Percentiles rank a stretch among this genome's conserved stretches.
phyloP scores from a whole-genome alignment of 495 filamentous ascomycete species.

The Talaromyces thailandensis region DNA sequence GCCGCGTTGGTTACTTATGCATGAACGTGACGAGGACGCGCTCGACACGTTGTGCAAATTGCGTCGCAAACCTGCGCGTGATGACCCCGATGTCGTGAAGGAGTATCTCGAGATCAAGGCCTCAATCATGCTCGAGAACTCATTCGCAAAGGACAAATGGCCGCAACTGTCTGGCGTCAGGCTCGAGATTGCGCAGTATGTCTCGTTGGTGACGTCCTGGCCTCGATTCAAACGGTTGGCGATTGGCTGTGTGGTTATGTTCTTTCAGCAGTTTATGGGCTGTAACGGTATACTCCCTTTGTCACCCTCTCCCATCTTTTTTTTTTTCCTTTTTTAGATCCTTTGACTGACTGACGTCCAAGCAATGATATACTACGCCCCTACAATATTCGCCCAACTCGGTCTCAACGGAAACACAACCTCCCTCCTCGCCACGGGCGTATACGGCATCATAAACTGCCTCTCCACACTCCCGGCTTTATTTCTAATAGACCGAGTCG shows the following conservation, averaged over 20 bases:
- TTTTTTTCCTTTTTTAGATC: neutral
- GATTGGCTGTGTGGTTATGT: constrained; percentile 75
- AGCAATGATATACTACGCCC: constrained; percentile 68
- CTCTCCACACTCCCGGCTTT: constrained; percentile 67
- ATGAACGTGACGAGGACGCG: constrained; percentile 62
- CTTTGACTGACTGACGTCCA: constrained; percentile 11
- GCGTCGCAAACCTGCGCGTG: constrained; percentile 41
- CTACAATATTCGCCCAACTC: constrained; percentile 62
- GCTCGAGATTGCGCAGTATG: constrained; percentile 37
- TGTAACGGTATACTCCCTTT: constrained; percentile 23
- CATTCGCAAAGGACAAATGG: constrained; percentile 61
- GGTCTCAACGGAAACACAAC: constrained; percentile 54
- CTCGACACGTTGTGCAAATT: constrained; percentile 58
- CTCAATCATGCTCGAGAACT: constrained; percentile 71
- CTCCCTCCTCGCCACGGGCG: constrained; percentile 68
- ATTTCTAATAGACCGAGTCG: constrained; percentile 66
- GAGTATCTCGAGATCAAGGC: constrained; percentile 81
- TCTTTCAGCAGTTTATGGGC: constrained; percentile 72
- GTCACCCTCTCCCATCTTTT: neutral
- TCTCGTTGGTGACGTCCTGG: constrained; percentile 64
- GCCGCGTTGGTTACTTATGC: constrained; percentile 70
- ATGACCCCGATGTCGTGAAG: constrained; percentile 57
- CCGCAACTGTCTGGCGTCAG: constrained; percentile 54
- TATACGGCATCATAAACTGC: constrained; percentile 74
- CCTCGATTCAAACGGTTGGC: constrained; percentile 62